Evolutionary conservation across 2,329 filamentous ascomycete genomes (phyloP), one percentile per base, ranked within the genome.

Genomic region (Aureobasidium uvarum): DNA sequence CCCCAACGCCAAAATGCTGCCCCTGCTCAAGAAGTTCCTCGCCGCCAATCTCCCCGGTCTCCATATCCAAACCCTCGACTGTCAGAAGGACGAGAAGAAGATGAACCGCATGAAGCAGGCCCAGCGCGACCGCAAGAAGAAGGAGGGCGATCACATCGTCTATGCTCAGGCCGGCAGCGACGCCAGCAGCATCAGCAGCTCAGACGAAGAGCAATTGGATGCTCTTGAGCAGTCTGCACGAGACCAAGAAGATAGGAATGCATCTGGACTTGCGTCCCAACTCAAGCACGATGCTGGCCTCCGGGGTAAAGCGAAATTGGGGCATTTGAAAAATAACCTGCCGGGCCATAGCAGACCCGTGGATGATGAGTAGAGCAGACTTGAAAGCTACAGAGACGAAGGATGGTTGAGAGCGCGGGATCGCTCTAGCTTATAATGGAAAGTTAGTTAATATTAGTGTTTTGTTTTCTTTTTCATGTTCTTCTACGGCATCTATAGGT

Each of bases 1-100:
- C 0, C 94, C 94, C 0, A 92, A 96, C 73, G 89, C 89, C 65
- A 83, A 87, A 13, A 82, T 91, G 11, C 83, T 98, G 1, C 90
- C 90, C 0, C 75, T 87, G 0, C 81, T 98, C 1, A 86, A 88
- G 62, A 73, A 81, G 13, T 96, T 92, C 73, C 77, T 98, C 2
- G 79, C 87, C 38, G 77, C 76, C 28, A 92, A 94, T 69, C 86
- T 97, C 39, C 90, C 91, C 0, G 92, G 91, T 0, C 79, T 98
- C 0, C 86, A 89, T 60, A 81, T 96, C 52, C 81, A 87, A 0
- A 86, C 86, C 0, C 85, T 94, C 70, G 89, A 92, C 73, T 96
- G 91, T 78, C 82, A 85, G 67, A 78, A 75, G 45, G 91, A 92
- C 65, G 89, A 91, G 11, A 84, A 93, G 67, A 81, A 86, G 69